These are phyloP conservation scores for Solanum chacoense DNA, from an alignment of 305 asterid genomes.

Conservation along the genomic window DNA sequence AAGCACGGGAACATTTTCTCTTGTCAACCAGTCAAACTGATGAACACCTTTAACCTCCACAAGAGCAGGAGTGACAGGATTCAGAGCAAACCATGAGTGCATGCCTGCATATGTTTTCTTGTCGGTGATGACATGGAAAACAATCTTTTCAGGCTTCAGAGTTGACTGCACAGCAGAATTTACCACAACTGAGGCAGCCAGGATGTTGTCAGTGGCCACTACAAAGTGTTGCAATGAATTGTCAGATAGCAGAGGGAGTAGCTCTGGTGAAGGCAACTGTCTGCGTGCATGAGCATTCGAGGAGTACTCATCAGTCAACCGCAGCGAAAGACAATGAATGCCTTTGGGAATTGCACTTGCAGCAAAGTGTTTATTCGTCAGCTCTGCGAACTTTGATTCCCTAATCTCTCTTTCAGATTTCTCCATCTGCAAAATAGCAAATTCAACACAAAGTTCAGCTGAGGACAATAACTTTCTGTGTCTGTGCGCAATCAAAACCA, in stretches of 20 bases:
- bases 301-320: slow-evolving; percentile 94
- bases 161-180: slow-evolving; percentile 76
- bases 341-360: slow-evolving; percentile 92
- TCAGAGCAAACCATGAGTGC: slow-evolving; percentile 99
- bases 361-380: slow-evolving; percentile 91
- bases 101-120: slow-evolving; percentile 99
- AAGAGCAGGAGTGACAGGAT: slow-evolving; percentile 80
- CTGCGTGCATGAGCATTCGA: slow-evolving; percentile 97
- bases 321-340: slow-evolving; percentile 82
- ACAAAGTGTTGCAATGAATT: slow-evolving; percentile 85
- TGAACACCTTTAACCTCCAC: slow-evolving; percentile 96
- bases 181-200: slow-evolving; percentile 96
- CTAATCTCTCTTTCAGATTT: slow-evolving; percentile 79
- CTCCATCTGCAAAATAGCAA: slow-evolving; percentile 61
- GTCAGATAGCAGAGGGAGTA: slow-evolving; percentile 90
- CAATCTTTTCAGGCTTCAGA: slow-evolving; percentile 59
- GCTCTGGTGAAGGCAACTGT: slow-evolving; percentile 97
- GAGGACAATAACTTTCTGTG: background rate
- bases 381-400: slow-evolving; percentile 77
- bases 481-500: background rate
- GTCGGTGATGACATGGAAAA: slow-evolving; percentile 96
- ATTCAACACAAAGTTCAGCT: slow-evolving; percentile 1
- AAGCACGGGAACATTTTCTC: slow-evolving; percentile 97
- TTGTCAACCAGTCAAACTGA: slow-evolving; percentile 97
- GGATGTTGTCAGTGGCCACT: slow-evolving; percentile 86